Evolutionary conservation across 306 rosid genomes (phyloP).

Genomic region (Nissolia schottii): DNA sequence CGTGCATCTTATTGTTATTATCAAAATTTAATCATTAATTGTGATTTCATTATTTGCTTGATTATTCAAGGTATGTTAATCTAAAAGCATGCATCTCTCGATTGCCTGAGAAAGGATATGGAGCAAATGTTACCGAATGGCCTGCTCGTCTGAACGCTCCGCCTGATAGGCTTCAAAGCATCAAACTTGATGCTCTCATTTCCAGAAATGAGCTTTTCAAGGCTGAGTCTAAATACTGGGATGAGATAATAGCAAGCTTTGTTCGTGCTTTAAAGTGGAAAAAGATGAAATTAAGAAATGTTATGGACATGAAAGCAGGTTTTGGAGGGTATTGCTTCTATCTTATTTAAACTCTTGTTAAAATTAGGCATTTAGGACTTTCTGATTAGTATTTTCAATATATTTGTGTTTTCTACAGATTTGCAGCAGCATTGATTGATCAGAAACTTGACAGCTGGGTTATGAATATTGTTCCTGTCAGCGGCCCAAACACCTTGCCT

Average conservation of each 20-base stretch:
- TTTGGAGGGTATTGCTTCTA: slow-evolving; percentile 80
- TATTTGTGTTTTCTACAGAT: slow-evolving; percentile 51
- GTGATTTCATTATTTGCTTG: slow-evolving; percentile 23
- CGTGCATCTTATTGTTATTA: slow-evolving; percentile 12
- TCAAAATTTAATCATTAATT: slow-evolving; percentile 13
- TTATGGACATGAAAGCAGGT: slow-evolving; percentile 97
- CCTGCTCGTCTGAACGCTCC: slow-evolving; percentile 80
- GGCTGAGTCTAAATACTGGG: slow-evolving; percentile 83
- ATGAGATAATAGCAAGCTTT: slow-evolving; percentile 59
- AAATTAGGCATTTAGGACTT: slow-evolving; percentile 2
- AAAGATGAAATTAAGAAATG: slow-evolving; percentile 68
- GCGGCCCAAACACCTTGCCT: slow-evolving; percentile 94
- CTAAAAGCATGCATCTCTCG: slow-evolving; percentile 79
- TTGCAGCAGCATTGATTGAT: slow-evolving; percentile 72
- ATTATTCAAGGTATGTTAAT: slow-evolving; percentile 64
- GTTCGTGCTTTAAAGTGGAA: slow-evolving; percentile 68
- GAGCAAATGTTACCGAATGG: slow-evolving; percentile 65
- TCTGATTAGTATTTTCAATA: slow-evolving; percentile 7
- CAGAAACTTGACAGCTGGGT: slow-evolving; percentile 75
- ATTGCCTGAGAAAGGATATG: slow-evolving; percentile 67
- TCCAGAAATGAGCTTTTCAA: slow-evolving; percentile 86
- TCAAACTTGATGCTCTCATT: slow-evolving; percentile 65
- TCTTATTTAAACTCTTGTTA: background rate
- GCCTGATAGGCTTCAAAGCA: slow-evolving; percentile 84
- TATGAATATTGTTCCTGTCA: slow-evolving; percentile 90